These are phyloP conservation scores for Gastrodia elata DNA, from an alignment of 106 monocot species.

Conservation along the genomic window DNA sequence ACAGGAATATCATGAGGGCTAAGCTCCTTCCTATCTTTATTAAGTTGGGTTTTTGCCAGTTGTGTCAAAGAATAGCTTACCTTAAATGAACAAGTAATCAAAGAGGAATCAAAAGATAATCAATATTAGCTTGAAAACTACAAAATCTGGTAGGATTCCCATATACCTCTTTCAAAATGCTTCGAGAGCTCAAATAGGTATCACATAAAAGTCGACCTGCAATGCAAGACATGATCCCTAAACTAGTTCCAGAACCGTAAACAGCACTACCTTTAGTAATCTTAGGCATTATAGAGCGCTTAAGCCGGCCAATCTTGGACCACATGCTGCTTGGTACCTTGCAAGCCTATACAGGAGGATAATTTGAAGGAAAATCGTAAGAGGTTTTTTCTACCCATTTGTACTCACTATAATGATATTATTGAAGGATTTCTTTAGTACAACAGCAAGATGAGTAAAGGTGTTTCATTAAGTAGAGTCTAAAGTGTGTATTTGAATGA, in stretches of 20 bases:
- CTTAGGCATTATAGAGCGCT: slow-evolving; percentile 85
- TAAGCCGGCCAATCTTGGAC: slow-evolving; percentile 95
- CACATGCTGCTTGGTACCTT: slow-evolving; percentile 79
- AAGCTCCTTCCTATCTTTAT: slow-evolving; percentile 73
- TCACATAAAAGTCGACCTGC: slow-evolving; percentile 93
- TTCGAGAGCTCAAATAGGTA: slow-evolving; percentile 82
- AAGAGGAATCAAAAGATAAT: background rate
- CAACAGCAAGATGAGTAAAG: background rate
- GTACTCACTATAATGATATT: background rate
- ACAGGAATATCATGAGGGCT: slow-evolving; percentile 77
- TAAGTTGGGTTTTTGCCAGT: slow-evolving; percentile 86
- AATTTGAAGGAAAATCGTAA: background rate
- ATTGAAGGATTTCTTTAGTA: background rate
- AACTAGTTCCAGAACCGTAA: slow-evolving; percentile 93
- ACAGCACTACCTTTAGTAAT: slow-evolving; percentile 62
- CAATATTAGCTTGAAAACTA: background rate
- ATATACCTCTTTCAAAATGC: slow-evolving; percentile 79
- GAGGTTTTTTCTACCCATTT: background rate
- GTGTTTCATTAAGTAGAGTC: background rate
- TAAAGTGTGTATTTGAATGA: background rate
- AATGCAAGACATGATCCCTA: slow-evolving; percentile 84
- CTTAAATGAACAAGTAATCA: slow-evolving; percentile 24
- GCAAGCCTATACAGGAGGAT: slow-evolving; percentile 37
- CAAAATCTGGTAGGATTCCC: background rate
- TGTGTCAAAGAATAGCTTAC: slow-evolving; percentile 97